Base-by-base conservation (phyloP, 2,329 filamentous ascomycete genomes). In the Fusarium begoniae region DNA sequence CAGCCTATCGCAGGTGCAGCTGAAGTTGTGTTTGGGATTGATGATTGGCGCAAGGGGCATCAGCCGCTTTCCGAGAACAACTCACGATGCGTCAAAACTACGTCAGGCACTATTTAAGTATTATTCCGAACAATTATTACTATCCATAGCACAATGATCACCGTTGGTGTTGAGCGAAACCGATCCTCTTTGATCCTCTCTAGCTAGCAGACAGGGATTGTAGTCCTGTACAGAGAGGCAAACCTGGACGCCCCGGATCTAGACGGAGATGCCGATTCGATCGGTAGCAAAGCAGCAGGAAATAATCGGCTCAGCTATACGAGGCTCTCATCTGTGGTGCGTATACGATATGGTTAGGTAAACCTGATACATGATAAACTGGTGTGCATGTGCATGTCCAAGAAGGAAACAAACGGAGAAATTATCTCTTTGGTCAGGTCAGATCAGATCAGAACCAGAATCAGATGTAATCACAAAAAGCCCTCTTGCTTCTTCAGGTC, bases 11-110 rank as follows among this genome's bases (percentile, higher is more conserved):
- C 28, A 44, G 57, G 35, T 47, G 43, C 63, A 67, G 61, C 30
- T 43, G 54, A 57, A 56, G 41, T 63, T 35, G 57, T 13, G 32
- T 64, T 44, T 45, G 24, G 17, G 22, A 37, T 45, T 64, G 30
- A 47, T 74, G 71, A 67, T 71, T 74, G 71, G 70, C 24, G 60
- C 41, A 41, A 40, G 26, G 28, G 53, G 37, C 45, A 37, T 74
- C 72, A 66, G 68, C 72, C 63, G 72, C 56, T 72, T 57, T 60
- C 68, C 53, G 62, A 60, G 66, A 74, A 75, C 72, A 62, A 73
- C 48, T 68, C 67, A 75, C 63, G 38, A 47, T 64, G 72, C 72
- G 68, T 74, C 72, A 74, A 74, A 51, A 44, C 56, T 69, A 74
- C 72, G 72, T 72, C 72, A 74, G 56, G 56, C 20, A 35, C 28